phyloP scores from a whole-genome alignment of 2,329 filamentous ascomycete genomes.

The Sphaerulina populicola region DNA sequence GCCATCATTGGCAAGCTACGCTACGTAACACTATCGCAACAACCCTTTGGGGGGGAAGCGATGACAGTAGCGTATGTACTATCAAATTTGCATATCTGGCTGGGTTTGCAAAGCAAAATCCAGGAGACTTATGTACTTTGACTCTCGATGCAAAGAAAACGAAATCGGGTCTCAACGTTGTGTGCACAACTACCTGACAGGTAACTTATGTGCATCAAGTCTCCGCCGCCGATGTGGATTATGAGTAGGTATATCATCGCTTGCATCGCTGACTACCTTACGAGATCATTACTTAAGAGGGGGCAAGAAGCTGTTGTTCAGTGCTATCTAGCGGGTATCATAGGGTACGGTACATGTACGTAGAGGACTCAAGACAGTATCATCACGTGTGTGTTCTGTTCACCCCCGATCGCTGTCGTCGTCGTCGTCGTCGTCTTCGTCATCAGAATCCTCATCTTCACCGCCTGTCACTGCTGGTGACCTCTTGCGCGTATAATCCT shows the following conservation, averaged over 20 bases:
- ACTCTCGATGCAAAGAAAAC: too few relatives aligned
- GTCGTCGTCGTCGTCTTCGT: slow-evolving; percentile 12
- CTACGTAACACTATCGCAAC: not conserved
- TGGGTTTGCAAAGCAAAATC: not conserved
- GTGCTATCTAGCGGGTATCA: too few relatives aligned
- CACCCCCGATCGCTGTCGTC: slow-evolving; percentile 10
- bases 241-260: too few relatives aligned
- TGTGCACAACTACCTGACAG: too few relatives aligned
- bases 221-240: too few relatives aligned
- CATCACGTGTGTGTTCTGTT: not conserved
- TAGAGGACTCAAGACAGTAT: not conserved
- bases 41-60: not conserved
- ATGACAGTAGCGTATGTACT: slow-evolving; percentile 4
- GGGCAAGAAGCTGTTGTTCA: too few relatives aligned
- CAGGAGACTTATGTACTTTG: too few relatives aligned
- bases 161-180: too few relatives aligned
- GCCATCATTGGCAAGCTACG: not conserved
- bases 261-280: too few relatives aligned
- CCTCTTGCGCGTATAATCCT: slow-evolving; percentile 14
- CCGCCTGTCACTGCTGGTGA: slow-evolving; percentile 1
- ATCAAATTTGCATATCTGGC: not conserved
- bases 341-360: not conserved
- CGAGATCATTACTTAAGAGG: too few relatives aligned
- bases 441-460: not conserved
- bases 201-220: too few relatives aligned